Base-by-base conservation (phyloP, 768 basidiomycete genomes). In the Tricholoma furcatifolium region DNA sequence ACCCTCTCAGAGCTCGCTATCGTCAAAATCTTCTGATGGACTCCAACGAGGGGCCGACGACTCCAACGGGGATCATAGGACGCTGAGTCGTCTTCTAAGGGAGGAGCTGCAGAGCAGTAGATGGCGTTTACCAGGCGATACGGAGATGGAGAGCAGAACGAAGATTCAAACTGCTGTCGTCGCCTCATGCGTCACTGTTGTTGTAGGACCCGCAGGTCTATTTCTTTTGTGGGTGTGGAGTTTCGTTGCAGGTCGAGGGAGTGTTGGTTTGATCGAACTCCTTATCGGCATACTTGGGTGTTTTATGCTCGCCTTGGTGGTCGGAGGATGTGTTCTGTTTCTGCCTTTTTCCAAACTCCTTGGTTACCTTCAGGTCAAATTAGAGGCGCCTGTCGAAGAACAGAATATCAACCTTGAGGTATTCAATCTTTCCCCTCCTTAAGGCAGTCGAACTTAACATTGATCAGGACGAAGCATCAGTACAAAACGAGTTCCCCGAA, bases 61-160 rank as follows among this genome's bases (percentile, higher is more conserved):
- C 17, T 60, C 62, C 21, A 63, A 64, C 21, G 47, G 46, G 7
- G 56, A 55, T 9, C 67, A 72, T 49, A 40, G 51, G 3, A 61
- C 56, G 7, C 66, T 75, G 51, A 69, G 67, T 20, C 54, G 59
- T 6, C 50, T 70, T 2, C 44, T 76, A 3, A 51, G 61, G 23
- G 64, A 70, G 14, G 62, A 68, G 39, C 62, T 66, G 38, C 54
- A 62, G 35, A 56, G 64, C 35, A 65, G 62, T 27, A 67, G 71
- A 66, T 73, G 73, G 72, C 60, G 61, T 17, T 63, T 73, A 43
- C 67, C 66, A 2, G 60, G 59, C 15, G 68, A 68, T 39, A 40
- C 44, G 7, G 51, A 53, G 11, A 64, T 71, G 23, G 60, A 64
- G 50, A 62, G 68, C 21, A 65, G 58, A 15, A 62, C 64, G 23